Evolutionary conservation across 139 green algal species (phyloP), one percentile per base, ranked within the genome.

Genomic region (Limnomonas spitsbergensis): DNA sequence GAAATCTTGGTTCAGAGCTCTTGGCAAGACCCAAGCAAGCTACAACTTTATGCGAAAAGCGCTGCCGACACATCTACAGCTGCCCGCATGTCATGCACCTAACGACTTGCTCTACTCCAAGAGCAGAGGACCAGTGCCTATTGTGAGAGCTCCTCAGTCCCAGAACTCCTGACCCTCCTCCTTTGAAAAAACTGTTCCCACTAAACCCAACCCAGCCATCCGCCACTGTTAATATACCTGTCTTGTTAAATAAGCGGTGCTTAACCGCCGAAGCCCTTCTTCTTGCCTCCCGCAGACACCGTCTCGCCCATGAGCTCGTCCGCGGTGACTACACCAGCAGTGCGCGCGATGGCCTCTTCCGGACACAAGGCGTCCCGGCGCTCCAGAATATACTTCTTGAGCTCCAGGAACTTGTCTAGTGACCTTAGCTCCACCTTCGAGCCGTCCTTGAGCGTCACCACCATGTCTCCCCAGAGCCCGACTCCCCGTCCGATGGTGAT

Each of bases 391-490:
- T 97, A 97, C 1, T 94, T 76, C 79, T 89, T 80, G 53, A 97
- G 76, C 82, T 97, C 93, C 82, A 84, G 84, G 80, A 90, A 94
- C 87, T 78, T 85, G 39, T 94, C 91, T 32, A 97, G 42, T 0
- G 88, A 88, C 52, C 93, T 84, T 68, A 97, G 88, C 84, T 97
- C 93, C 24, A 96, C 81, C 79, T 95, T 95, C 79, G 81, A 80
- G 9, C 85, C 89, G 69, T 95, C 89, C 24, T 76, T 82, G 38
- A 97, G 86, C 73, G 85, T 74, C 31, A 85, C 76, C 37, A 97
- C 88, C 94, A 98, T 97, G 87, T 98, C 94, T 4, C 94, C 94
- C 92, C 93, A 98, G 6, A 85, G 36, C 2, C 94, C 94, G 9
- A 97, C 38, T 2, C 90, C 92, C 26, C 94, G 83, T 1, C 88